Evolutionary conservation across 1,284 basidiomycete species (phyloP).

Genomic region (Ganoderma boninense): DNA sequence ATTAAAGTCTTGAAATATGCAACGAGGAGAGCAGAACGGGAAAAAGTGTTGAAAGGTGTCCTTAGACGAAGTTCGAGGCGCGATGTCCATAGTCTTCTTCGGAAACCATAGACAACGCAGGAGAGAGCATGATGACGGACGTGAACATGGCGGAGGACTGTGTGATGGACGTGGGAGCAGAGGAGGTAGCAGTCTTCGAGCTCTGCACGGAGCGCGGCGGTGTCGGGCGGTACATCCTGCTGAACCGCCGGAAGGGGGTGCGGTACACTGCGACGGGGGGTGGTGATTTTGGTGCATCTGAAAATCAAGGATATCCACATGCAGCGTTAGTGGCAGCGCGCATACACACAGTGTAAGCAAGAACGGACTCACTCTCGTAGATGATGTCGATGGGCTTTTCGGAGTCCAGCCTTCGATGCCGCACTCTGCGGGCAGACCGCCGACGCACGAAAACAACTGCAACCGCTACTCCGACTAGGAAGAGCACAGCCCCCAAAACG

Average conservation of each 20-base stretch:
- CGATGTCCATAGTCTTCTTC: constrained; percentile 17
- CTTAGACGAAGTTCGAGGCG: neutral
- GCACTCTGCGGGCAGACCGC: constrained; percentile 22
- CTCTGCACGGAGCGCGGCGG: constrained; percentile 28
- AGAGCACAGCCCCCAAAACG: constrained; percentile 9
- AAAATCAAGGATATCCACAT: neutral
- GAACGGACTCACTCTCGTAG: constrained; percentile 18
- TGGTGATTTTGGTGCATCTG: neutral
- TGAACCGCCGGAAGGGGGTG: constrained; percentile 16
- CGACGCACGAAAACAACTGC: constrained; percentile 16
- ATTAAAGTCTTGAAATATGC: neutral
- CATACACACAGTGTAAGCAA: neutral
- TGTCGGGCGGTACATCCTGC: constrained; percentile 28
- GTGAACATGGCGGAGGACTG: constrained; percentile 35
- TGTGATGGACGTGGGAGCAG: constrained; percentile 28
- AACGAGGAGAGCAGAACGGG: neutral
- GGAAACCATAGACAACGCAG: constrained; percentile 29
- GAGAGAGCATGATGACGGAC: constrained; percentile 32
- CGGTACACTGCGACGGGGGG: constrained; percentile 5
- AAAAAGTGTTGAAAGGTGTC: neutral
- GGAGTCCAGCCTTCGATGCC: constrained; percentile 15
- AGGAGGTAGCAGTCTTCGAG: constrained; percentile 28
- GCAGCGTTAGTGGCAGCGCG: neutral
- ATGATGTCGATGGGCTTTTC: constrained; percentile 30
- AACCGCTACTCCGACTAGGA: constrained; percentile 6